Evolutionary conservation across 805 yeast genomes (phyloP), one percentile per base, ranked within the genome.

Genomic region (Candida xiaguanensis): DNA sequence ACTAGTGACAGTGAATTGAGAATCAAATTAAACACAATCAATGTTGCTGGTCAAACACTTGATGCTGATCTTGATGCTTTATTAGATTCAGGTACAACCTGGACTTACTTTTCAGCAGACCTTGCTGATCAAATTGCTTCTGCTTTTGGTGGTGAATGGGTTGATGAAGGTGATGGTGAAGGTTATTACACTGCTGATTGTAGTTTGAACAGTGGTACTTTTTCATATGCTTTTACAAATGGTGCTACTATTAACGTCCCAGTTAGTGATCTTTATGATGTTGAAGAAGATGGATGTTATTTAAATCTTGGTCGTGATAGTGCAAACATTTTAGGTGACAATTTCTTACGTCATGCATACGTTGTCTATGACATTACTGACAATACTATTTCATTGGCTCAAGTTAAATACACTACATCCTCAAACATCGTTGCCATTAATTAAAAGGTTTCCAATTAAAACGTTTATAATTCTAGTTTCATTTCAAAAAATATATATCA

Each of bases 311-410:
- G 53, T 16, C 29, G 43, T 8, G 8, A 18, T 18, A 13, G 67
- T 79, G 22, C 5, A 5, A 12, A 12, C 14, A 40, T 40, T 16
- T 62, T 85, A 19, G 93, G 91, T 9, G 87, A 81, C 52, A 70
- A 74, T 31, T 74, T 84, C 52, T 58, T 85, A 45, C 68, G 85
- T 38, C 69, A 75, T 40, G 80, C 81, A 2, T 83, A 81, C 55
- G 67, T 78, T 22, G 85, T 80, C 14, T 80, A 73, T 57, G 82
- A 84, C 54, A 58, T 80, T 36, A 85, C 78, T 22, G 71, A 72
- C 49, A 57, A 58, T 31, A 68, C 74, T 48, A 61, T 83, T 24
- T 77, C 84, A 2, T 47, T 83, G 53, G 85, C 79, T 3, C 75
- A 70, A 45, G 79, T 70, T 3, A 63, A 57, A 29, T 56, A 46